Evolutionary conservation across 257 asterid species (phyloP).

Genomic region (Nicotiana sylvestris): DNA sequence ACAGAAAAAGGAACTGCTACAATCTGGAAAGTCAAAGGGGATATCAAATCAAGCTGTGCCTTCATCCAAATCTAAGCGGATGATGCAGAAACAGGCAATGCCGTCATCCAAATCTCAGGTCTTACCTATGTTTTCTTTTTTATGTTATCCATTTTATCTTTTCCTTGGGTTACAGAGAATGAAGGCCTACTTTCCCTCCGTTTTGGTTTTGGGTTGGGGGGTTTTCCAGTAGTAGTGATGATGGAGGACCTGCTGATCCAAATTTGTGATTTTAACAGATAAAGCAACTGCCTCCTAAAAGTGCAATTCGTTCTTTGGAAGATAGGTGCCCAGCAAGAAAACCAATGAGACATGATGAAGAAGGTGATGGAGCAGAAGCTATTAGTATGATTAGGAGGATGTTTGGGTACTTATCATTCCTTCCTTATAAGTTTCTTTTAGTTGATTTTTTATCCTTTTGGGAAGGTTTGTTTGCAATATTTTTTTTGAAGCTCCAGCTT

Average conservation of each 20-base stretch:
- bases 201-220: not conserved
- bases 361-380: slow-evolving; percentile 36
- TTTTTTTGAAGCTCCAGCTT: not conserved
- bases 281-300: slow-evolving; percentile 38
- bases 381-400: slow-evolving; percentile 51
- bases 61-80: not conserved
- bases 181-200: not conserved
- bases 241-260: not conserved
- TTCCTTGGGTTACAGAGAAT: not conserved
- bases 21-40: slow-evolving; percentile 43
- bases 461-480: not conserved
- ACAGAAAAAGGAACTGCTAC: slow-evolving; percentile 34
- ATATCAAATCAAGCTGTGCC: slow-evolving; percentile 6
- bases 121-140: not conserved
- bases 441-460: not conserved
- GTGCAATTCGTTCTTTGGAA: slow-evolving; percentile 27
- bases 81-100: slow-evolving; percentile 30
- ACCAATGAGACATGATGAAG: slow-evolving; percentile 49
- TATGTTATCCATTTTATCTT: slow-evolving; percentile 5
- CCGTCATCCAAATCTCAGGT: slow-evolving; percentile 48
- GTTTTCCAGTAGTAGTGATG: not conserved
- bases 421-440: not conserved
- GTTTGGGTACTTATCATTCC: slow-evolving; percentile 42
- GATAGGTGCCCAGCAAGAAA: slow-evolving; percentile 46
- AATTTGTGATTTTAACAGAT: slow-evolving; percentile 34